Percentiles rank a stretch among this genome's conserved stretches.
Evolutionary conservation across 2,329 filamentous ascomycete species (phyloP).

Genomic region (Aspergillus nomiae): DNA sequence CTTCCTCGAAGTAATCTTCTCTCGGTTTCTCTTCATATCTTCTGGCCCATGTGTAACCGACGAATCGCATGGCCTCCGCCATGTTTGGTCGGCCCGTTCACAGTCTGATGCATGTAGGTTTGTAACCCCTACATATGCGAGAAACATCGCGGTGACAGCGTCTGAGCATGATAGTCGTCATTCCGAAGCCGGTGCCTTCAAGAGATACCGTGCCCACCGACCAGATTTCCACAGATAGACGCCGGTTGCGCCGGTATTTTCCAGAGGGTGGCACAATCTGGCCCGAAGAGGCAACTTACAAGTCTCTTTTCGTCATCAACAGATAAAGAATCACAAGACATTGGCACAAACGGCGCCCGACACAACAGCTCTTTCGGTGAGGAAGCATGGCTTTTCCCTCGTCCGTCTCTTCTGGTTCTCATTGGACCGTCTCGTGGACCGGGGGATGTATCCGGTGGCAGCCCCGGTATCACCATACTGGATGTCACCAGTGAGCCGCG

Average conservation of each 20-base stretch:
- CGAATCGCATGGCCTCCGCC: slow-evolving; percentile 19
- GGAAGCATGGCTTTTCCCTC: slow-evolving; percentile 8
- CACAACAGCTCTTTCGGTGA: slow-evolving; percentile 18
- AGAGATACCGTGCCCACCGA: slow-evolving; percentile 19
- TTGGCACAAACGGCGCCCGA: slow-evolving; percentile 23
- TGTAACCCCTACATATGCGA: slow-evolving; percentile 17
- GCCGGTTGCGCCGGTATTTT: slow-evolving; percentile 21
- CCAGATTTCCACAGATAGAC: slow-evolving; percentile 20
- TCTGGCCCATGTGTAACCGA: slow-evolving; percentile 16
- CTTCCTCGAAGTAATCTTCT: neutral
- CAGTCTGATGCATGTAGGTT: slow-evolving; percentile 17
- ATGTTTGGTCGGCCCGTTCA: slow-evolving; percentile 17
- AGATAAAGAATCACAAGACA: slow-evolving; percentile 24
- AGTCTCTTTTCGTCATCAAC: slow-evolving; percentile 15
- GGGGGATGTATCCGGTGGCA: slow-evolving; percentile 20
- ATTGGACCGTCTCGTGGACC: slow-evolving; percentile 16
- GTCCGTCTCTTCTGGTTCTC: slow-evolving; percentile 3
- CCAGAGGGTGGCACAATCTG: slow-evolving; percentile 26
- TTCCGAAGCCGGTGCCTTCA: neutral
- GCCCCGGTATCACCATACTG: slow-evolving; percentile 22
- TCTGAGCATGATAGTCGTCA: neutral
- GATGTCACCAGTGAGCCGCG: slow-evolving; percentile 7
- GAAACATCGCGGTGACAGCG: slow-evolving; percentile 4
- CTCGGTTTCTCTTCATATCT: neutral
- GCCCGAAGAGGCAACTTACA: slow-evolving; percentile 18